Evolutionary conservation across 129 eudicot genomes (phyloP), one percentile per base, ranked within the genome.

Genomic region (Flaveria sonorensis): DNA sequence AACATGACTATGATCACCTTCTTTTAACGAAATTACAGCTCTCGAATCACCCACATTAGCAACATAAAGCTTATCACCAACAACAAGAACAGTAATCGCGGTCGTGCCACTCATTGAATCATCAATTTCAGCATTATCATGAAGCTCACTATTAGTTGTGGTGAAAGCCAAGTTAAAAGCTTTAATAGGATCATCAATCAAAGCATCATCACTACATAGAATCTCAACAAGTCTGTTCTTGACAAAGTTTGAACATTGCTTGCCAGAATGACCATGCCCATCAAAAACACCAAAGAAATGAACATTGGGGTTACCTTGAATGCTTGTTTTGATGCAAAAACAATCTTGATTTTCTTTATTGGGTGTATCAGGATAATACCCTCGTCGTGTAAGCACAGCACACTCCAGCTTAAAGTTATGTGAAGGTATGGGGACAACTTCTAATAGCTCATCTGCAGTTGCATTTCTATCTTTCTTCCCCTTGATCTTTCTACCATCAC

Each of bases 71-170:
- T 69, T 94, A 60, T 94, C 87, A 63, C 92, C 96, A 40, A 94
- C 57, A 4, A 94, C 90, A 42, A 94, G 92, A 75, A 85, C 92
- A 7, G 98, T 91, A 19, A 94, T 91, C 21, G 98, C 98, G 39
- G 98, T 94, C 0, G 98, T 94, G 12, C 98, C 98, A 81, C 98
- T 94, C 98, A 94, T 94, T 9, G 96, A 75, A 78, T 94, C 98
- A 55, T 94, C 98, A 5, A 94, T 86, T 1, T 87, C 93, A 0
- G 74, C 53, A 74, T 90, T 86, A 19, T 74, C 32, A 48, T 91
- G 98, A 8, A 94, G 91, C 73, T 94, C 97, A 20, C 76, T 88
- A 45, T 94, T 94, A 0, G 90, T 80, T 1, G 83, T 85, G 1
- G 80, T 62, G 42, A 94, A 94, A 0, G 97, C 97, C 0, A 81